Conservation (phyloP, 257 asterid species). For the Ilex aquifolium region DNA sequence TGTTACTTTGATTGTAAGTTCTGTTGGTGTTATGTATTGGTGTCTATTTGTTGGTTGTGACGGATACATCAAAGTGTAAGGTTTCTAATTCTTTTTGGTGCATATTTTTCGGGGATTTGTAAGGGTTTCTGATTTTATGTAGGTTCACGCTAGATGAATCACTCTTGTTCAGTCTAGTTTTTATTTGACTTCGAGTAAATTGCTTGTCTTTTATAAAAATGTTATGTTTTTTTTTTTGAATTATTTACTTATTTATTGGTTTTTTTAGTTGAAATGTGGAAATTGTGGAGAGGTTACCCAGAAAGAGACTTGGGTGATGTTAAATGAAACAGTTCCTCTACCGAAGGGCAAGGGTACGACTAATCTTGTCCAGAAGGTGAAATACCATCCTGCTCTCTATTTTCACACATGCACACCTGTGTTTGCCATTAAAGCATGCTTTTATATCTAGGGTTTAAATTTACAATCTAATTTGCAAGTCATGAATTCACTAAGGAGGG, state of each 20-base stretch:
- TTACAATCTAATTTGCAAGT: no score
- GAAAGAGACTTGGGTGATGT: constrained; percentile 63
- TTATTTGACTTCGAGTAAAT: background rate
- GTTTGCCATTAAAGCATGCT: no score
- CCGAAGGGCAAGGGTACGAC: constrained; percentile 52
- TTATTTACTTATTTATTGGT: constrained; percentile 5
- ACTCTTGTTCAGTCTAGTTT: background rate
- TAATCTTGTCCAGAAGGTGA: constrained; percentile 76
- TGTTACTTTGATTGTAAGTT: no score
- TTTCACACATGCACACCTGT: background rate
- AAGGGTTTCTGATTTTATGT: background rate
- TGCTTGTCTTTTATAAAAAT: background rate
- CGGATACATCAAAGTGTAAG: background rate
- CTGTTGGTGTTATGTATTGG: no score
- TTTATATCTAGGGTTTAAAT: no score
- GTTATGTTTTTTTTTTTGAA: background rate
- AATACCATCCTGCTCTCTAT: background rate
- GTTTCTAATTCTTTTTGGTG: background rate
- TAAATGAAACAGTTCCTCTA: constrained; percentile 54
- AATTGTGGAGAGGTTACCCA: constrained; percentile 68
- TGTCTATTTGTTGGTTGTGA: no score
- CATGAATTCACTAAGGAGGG: background rate
- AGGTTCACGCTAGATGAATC: background rate
- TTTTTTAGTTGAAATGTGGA: constrained; percentile 62
- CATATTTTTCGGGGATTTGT: background rate